phyloP scores from a whole-genome alignment of 306 rosid species.

The Casuarina cunninghamiana region DNA sequence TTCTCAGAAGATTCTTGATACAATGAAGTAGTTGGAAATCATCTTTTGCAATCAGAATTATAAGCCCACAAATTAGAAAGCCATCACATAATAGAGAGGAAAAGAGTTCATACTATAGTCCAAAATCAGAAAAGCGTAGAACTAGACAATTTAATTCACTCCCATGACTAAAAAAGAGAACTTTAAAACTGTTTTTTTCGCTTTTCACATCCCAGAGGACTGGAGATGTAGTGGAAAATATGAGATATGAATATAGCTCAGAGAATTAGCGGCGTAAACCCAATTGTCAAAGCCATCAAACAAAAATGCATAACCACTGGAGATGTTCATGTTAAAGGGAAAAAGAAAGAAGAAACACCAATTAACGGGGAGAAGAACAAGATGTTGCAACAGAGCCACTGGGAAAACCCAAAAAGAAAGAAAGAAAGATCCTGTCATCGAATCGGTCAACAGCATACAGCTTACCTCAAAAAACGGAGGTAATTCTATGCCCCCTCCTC shows the following conservation, averaged over 20 bases:
- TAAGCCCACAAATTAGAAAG: slow-evolving; percentile 19
- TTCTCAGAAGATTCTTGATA: slow-evolving; percentile 11
- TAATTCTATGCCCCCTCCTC: slow-evolving; percentile 5
- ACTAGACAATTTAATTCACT: not conserved
- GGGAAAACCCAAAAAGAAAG: slow-evolving; percentile 9
- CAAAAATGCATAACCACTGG: not conserved
- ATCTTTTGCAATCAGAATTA: slow-evolving; percentile 22
- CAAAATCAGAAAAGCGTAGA: slow-evolving; percentile 8
- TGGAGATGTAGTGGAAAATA: not conserved
- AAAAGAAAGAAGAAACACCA: slow-evolving; percentile 1
- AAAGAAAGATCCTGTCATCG: slow-evolving; percentile 9
- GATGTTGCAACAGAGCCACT: not conserved
- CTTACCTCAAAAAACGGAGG: slow-evolving; percentile 23
- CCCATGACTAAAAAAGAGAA: not conserved
- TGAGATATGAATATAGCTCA: slow-evolving; percentile 11
- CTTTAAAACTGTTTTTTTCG: slow-evolving; percentile 22
- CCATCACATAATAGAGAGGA: slow-evolving; percentile 20
- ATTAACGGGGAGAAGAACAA: not conserved
- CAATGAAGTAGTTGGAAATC: slow-evolving; percentile 18
- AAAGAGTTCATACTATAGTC: not conserved
- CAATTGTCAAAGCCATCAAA: slow-evolving; percentile 12
- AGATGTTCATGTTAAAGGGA: not conserved
- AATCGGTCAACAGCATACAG: not conserved
- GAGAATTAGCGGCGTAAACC: not conserved
- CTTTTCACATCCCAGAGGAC: slow-evolving; percentile 8